Evolutionary conservation across 805 yeast genomes (phyloP), one percentile per base, ranked within the genome.

Genomic region (Ogataea wickerhamii): DNA sequence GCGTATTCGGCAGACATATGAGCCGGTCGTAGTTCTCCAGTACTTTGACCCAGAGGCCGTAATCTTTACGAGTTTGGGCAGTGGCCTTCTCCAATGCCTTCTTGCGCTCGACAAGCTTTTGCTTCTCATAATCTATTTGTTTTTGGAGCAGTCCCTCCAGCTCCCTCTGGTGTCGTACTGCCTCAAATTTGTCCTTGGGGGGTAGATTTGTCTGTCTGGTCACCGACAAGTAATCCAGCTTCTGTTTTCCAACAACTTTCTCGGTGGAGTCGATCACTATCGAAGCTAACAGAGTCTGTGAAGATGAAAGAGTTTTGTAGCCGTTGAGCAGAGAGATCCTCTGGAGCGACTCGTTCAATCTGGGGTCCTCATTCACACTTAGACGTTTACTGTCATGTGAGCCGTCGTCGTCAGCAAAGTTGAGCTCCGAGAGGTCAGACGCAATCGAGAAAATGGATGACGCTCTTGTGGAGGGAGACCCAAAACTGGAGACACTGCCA

Each of bases 131-230:
- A 16, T 58, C 48, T 1, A 75, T 48, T 11, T 77, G 76, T 3
- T 54, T 49, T 32, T 61, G 56, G 24, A 77, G 56, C 28, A 77
- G 43, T 20, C 55, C 47, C 37, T 76, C 73, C 40, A 73, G 77
- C 49, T 78, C 80, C 29, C 60, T 58, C 29, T 73, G 64, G 52
- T 82, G 89, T 42, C 69, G 74, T 20, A 56, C 37, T 13, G 73
- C 70, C 48, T 82, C 88, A 14, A 60, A 56, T 13, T 58, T 53
- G 18, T 73, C 59, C 54, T 82, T 82, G 30, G 87, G 86, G 0
- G 91, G 89, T 26, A 82, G 59, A 64, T 77, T 73, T 1, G 70
- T 59, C 18, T 85, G 88, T 37, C 91, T 61, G 0, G 88, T 80
- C 18, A 66, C 63, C 0, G 81, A 58, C 11, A 68, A 45, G 37